Conservation (phyloP, 2,329 filamentous ascomycete genomes). For the Xylariaceae sp. region DNA sequence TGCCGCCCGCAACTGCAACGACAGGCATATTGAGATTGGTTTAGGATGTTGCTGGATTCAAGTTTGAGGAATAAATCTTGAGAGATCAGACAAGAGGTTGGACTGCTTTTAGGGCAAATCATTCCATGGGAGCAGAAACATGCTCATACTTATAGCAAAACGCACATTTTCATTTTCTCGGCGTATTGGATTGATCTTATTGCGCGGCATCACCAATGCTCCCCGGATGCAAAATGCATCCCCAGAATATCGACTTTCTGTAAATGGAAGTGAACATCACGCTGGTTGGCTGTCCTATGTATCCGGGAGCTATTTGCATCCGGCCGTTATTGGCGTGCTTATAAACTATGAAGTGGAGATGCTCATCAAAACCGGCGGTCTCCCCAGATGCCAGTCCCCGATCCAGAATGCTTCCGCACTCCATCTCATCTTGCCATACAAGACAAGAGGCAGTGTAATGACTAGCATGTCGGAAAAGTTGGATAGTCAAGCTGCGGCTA, state of each 20-base stretch:
- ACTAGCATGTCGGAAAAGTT: background rate
- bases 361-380: too few relatives aligned
- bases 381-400: too few relatives aligned
- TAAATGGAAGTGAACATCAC: background rate
- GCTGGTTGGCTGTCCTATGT: background rate
- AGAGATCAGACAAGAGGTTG: background rate
- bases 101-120: background rate
- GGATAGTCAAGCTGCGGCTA: background rate
- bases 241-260: background rate
- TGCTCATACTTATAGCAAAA: background rate
- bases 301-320: too few relatives aligned
- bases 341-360: background rate
- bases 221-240: constrained; percentile 6
- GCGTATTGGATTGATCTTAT: too few relatives aligned
- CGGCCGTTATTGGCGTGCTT: too few relatives aligned
- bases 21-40: constrained; percentile 5
- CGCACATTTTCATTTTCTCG: background rate
- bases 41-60: background rate
- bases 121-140: background rate
- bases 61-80: background rate
- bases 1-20: constrained; percentile 5
- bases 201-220: too few relatives aligned
- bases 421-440: too few relatives aligned
- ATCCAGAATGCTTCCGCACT: too few relatives aligned
- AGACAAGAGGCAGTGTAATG: background rate